Evolutionary conservation across 2,329 filamentous ascomycete species (phyloP).

Genomic region (Ophiostoma ips): DNA sequence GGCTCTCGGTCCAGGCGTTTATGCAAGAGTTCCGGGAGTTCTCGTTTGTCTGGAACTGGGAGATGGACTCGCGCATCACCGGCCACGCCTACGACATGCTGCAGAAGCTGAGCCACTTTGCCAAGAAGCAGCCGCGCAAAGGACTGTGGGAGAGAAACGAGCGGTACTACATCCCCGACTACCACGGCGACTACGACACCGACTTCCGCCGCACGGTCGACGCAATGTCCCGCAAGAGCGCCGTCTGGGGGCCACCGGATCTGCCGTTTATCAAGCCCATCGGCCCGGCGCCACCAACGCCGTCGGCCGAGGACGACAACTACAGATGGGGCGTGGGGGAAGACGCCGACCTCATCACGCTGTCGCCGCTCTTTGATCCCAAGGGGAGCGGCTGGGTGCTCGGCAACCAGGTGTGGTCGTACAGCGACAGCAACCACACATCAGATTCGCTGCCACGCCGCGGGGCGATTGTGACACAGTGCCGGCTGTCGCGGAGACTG

Average conservation of each 20-base stretch:
- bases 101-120: conserved; percentile 48
- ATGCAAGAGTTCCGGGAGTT: conserved; percentile 64
- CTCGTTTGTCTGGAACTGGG: conserved; percentile 78
- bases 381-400: conserved; percentile 61
- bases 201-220: conserved; percentile 54
- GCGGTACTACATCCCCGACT: conserved; percentile 56
- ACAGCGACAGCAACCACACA: conserved; percentile 34
- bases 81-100: conserved; percentile 74
- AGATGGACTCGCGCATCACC: conserved; percentile 66
- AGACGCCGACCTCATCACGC: conserved; percentile 30
- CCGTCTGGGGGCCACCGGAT: conserved; percentile 51
- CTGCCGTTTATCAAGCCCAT: conserved; percentile 46
- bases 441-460: conserved; percentile 51
- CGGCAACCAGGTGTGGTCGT: conserved; percentile 53
- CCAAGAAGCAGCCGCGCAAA: conserved; percentile 53
- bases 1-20: conserved; percentile 63
- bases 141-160: conserved; percentile 62
- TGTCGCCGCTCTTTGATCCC: conserved; percentile 69
- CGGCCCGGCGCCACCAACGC: conserved; percentile 29
- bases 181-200: conserved; percentile 53
- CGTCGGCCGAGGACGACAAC: conserved; percentile 15
- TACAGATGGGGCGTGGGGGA: conserved; percentile 21
- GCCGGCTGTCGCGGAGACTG: conserved; percentile 56
- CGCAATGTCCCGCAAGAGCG: conserved; percentile 31
- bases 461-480: conserved; percentile 65